These are phyloP conservation scores for Alternaria arborescens DNA, from an alignment of 2,329 filamentous ascomycete species.

Conservation along the genomic window DNA sequence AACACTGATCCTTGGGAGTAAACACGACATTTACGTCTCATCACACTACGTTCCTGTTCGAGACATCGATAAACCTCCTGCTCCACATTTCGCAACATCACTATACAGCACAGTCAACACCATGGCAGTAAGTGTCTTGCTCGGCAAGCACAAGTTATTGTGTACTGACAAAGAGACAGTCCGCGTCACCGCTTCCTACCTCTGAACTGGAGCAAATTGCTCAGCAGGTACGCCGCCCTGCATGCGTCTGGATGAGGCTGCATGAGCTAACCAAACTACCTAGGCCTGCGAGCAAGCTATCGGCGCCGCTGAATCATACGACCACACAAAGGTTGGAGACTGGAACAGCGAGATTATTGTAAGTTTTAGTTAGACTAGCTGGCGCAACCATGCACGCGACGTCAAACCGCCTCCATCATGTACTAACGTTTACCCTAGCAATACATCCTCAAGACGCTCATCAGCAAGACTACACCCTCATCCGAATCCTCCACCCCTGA, in stretches of 20 bases:
- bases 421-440: constrained; percentile 64
- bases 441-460: constrained; percentile 77
- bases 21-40: constrained; percentile 24
- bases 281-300: constrained; percentile 86
- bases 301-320: constrained; percentile 78
- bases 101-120: constrained; percentile 24
- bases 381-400: constrained; percentile 12
- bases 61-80: constrained; percentile 5
- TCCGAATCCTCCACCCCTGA: constrained; percentile 47
- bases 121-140: constrained; percentile 40
- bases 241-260: neutral
- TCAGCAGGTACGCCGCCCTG: constrained; percentile 30
- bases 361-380: constrained; percentile 46
- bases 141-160: neutral
- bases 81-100: constrained; percentile 16
- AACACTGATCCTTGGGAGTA: constrained; percentile 28
- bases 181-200: constrained; percentile 44
- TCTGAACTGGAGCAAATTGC: constrained; percentile 44
- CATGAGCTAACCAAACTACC: constrained; percentile 18
- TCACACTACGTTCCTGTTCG: constrained; percentile 1
- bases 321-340: constrained; percentile 81
- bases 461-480: constrained; percentile 74
- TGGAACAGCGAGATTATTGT: constrained; percentile 97
- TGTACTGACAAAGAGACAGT: constrained; percentile 10
- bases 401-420: constrained; percentile 31